phyloP scores from a whole-genome alignment of 441 rosid species.

The Erysimum cheiri region DNA sequence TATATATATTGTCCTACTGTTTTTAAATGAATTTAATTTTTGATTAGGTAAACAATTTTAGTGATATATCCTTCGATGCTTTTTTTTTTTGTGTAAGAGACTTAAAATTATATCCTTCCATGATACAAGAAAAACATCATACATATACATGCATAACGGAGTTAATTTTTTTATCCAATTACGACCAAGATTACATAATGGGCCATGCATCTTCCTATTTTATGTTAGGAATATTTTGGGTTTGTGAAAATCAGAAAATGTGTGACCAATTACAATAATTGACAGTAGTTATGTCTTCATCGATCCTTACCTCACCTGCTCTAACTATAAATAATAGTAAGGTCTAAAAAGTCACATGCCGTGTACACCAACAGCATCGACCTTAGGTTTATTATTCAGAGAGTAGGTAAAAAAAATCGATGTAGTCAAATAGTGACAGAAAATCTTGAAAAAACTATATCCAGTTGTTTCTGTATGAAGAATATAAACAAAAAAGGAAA shows the following conservation, averaged over 20 bases:
- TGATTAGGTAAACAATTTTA: no score
- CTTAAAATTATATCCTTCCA: no score
- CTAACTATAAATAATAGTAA: conserved; percentile 31
- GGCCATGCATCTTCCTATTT: neutral
- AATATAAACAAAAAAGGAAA: conserved; percentile 15
- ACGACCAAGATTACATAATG: neutral
- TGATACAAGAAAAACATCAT: no score
- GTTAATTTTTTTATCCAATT: no score
- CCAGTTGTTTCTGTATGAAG: neutral
- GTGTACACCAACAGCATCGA: conserved; percentile 34
- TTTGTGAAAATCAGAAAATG: conserved; percentile 8
- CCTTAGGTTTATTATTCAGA: conserved; percentile 35
- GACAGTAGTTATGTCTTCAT: conserved; percentile 39
- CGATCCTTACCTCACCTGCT: conserved; percentile 44
- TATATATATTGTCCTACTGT: no score
- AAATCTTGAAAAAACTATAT: neutral
- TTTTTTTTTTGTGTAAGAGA: no score
- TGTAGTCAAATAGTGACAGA: neutral
- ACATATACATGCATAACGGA: no score
- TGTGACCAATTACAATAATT: conserved; percentile 35
- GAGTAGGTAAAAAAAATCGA: conserved; percentile 30
- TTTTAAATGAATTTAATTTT: no score
- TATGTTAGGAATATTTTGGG: neutral
- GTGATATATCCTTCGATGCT: no score
- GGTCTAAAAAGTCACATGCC: conserved; percentile 34